Evolutionary conservation across 1,284 basidiomycete species (phyloP).

Genomic region (Lignosus rhinocerotis): DNA sequence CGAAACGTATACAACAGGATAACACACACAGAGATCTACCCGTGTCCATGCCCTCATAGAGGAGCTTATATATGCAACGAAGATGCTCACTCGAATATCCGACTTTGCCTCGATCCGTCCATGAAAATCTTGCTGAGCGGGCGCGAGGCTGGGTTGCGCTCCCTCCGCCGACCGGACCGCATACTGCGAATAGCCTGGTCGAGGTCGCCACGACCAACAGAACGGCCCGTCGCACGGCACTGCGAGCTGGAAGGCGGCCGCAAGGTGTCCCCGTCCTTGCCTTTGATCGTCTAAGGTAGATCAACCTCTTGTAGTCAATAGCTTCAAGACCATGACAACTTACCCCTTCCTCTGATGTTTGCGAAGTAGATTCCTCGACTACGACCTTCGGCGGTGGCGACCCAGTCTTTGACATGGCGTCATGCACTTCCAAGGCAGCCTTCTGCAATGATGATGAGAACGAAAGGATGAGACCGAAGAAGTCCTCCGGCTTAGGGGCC

Average conservation of each 20-base stretch:
- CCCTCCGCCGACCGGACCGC: constrained; percentile 63
- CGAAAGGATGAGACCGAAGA: constrained; percentile 72
- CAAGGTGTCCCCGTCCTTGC: constrained; percentile 23
- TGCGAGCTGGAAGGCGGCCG: constrained; percentile 39
- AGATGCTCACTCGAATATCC: constrained; percentile 34
- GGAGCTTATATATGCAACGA: background rate
- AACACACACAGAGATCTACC: background rate
- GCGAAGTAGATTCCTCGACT: constrained; percentile 26
- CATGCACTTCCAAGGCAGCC: constrained; percentile 72
- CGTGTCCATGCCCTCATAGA: background rate
- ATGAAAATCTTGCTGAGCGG: constrained; percentile 78
- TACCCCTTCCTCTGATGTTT: constrained; percentile 33
- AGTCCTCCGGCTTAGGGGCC: constrained; percentile 72
- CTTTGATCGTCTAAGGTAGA: constrained; percentile 42
- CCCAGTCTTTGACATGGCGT: constrained; percentile 44
- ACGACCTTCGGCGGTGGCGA: constrained; percentile 26
- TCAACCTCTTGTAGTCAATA: background rate
- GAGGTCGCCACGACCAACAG: constrained; percentile 73
- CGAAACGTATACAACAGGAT: constrained; percentile 6
- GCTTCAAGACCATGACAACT: constrained; percentile 1
- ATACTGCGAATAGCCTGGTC: constrained; percentile 84
- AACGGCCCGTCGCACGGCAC: constrained; percentile 44
- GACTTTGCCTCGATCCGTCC: constrained; percentile 57
- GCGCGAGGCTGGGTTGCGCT: constrained; percentile 44
- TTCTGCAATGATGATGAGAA: constrained; percentile 82